A percentile compares a stretch with the other conserved stretches of the same genome.
These are phyloP conservation scores for Hypholoma fasciculare DNA, from an alignment of 768 basidiomycete species.

Conservation along the genomic window DNA sequence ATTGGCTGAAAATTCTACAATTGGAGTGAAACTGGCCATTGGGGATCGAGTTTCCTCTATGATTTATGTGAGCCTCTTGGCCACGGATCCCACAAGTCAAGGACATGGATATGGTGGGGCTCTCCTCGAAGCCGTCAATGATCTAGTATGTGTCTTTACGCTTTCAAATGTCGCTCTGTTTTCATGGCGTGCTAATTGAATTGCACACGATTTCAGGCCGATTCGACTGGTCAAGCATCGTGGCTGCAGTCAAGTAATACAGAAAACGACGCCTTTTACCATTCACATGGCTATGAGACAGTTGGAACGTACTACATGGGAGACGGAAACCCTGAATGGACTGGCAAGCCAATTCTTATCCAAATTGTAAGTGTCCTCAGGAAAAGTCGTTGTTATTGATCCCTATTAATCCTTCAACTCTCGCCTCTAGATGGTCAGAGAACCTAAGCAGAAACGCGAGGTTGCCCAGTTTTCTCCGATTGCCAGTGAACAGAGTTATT, in stretches of 20 bases:
- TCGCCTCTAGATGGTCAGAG: constrained; percentile 17
- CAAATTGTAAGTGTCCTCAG: constrained; percentile 23
- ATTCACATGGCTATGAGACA: constrained; percentile 24
- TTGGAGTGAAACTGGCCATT: neutral
- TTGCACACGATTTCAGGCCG: constrained; percentile 21
- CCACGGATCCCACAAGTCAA: constrained; percentile 26
- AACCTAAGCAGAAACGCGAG: constrained; percentile 4
- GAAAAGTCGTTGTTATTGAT: too few species aligned
- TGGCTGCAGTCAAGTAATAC: constrained; percentile 31
- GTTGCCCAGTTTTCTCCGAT: neutral
- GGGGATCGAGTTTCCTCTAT: constrained; percentile 25
- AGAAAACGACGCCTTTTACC: constrained; percentile 24
- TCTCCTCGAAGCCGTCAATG: constrained; percentile 24
- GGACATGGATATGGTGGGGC: constrained; percentile 30
- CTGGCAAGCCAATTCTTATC: constrained; percentile 24
- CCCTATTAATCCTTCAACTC: neutral
- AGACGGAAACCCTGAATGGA: constrained; percentile 30
- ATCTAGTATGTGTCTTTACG: constrained; percentile 25
- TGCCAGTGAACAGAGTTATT: too few species aligned
- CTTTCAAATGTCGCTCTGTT: neutral
- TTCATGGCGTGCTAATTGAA: neutral
- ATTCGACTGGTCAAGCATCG: constrained; percentile 20
- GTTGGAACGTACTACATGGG: constrained; percentile 25
- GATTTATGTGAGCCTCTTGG: constrained; percentile 28
- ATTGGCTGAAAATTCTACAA: neutral